phyloP scores from a whole-genome alignment of 176 grass and related monocot genomes.

The Eleusine coracana region DNA sequence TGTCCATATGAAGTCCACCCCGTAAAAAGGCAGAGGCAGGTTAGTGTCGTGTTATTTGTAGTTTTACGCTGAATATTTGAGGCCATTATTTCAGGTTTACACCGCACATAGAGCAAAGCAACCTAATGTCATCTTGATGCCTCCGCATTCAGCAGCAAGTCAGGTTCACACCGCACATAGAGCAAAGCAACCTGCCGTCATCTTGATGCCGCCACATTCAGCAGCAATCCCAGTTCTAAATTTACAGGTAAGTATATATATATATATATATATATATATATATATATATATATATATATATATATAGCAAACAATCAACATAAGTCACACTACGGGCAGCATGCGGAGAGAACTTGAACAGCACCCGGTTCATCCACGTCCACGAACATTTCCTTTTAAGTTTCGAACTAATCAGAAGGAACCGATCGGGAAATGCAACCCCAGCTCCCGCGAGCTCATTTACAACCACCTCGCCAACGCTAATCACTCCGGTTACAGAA shows the following conservation, averaged over 20 bases:
- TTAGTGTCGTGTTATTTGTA: not conserved
- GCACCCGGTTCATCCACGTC: not conserved
- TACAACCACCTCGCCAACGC: not conserved
- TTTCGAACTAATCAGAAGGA: not conserved
- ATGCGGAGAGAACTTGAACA: slow-evolving; percentile 2
- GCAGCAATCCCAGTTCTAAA: not conserved
- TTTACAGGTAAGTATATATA: not conserved
- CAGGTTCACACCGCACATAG: not conserved
- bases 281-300: too few species aligned
- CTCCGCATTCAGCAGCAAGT: not conserved
- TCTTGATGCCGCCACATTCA: not conserved
- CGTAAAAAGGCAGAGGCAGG: not conserved
- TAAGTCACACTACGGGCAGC: slow-evolving; percentile 11
- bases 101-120: not conserved
- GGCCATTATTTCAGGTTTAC: not conserved
- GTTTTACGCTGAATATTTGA: not conserved
- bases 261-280: too few species aligned
- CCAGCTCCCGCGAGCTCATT: not conserved
- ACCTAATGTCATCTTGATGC: not conserved
- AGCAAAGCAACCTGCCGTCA: not conserved
- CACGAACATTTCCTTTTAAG: slow-evolving; percentile 38
- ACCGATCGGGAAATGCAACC: not conserved
- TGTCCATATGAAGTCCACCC: not conserved
- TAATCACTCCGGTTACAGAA: not conserved
- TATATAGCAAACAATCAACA: not conserved